Evolutionary conservation across 345 rosid species (phyloP).

Genomic region (Laguncularia racemosa): DNA sequence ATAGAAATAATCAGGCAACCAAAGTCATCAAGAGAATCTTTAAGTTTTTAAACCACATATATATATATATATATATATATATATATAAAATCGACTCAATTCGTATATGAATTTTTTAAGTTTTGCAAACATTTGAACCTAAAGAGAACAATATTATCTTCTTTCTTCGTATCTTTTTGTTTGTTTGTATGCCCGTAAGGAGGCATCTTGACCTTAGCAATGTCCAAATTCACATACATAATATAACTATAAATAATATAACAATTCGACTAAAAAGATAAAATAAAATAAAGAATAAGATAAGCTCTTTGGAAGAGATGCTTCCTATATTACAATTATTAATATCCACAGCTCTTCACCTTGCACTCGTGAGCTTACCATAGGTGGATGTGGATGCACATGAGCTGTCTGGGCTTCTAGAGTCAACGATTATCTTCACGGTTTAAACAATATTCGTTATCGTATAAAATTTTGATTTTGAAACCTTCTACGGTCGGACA

Average conservation of each 20-base stretch:
- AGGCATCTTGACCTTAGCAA: slow-evolving; percentile 34
- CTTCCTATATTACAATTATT: slow-evolving; percentile 6
- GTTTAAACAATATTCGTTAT: not conserved
- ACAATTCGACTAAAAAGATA: slow-evolving; percentile 6
- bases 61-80: no score
- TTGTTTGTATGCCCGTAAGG: slow-evolving; percentile 23
- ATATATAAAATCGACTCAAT: no score
- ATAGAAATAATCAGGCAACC: slow-evolving; percentile 14
- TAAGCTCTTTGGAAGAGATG: not conserved
- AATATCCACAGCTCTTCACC: slow-evolving; percentile 6
- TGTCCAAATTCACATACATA: slow-evolving; percentile 33
- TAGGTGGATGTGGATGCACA: slow-evolving; percentile 38
- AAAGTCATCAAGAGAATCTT: slow-evolving; percentile 21
- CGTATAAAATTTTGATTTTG: no score
- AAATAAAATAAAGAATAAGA: slow-evolving; percentile 8
- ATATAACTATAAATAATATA: slow-evolving; percentile 16
- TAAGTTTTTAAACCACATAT: slow-evolving; percentile 5
- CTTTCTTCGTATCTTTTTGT: slow-evolving; percentile 30
- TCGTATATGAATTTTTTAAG: no score
- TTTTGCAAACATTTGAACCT: no score
- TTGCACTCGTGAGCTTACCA: slow-evolving; percentile 42
- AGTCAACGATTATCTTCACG: slow-evolving; percentile 29
- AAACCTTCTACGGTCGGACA: not conserved
- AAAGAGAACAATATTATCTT: not conserved
- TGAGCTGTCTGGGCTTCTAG: slow-evolving; percentile 30